Conservation (phyloP, 257 asterid species). For the Rehmannia glutinosa region DNA sequence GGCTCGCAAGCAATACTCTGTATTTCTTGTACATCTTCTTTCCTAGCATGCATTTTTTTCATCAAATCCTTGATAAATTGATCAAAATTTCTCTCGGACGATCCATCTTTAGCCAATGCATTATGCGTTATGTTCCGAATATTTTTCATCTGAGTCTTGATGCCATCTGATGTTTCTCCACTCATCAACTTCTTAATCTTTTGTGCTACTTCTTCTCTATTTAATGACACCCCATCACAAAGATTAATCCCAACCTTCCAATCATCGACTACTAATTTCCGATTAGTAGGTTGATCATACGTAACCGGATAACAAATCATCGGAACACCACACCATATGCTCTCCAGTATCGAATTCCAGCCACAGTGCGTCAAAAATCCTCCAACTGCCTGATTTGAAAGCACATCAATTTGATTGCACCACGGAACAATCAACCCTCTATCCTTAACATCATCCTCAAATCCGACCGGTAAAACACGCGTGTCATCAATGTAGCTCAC, state of each 20-base stretch:
- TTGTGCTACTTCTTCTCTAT: constrained; percentile 4
- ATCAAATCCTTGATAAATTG: constrained; percentile 27
- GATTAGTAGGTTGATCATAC: no score
- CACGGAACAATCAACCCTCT: no score
- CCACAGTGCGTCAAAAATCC: constrained; percentile 38
- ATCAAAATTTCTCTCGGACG: constrained; percentile 27
- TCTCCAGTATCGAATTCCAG: constrained; percentile 38
- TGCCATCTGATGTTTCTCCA: no score
- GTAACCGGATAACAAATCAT: no score
- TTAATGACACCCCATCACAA: constrained; percentile 1
- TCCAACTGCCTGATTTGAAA: constrained; percentile 35
- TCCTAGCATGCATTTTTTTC: neutral
- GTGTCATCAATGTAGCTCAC: neutral
- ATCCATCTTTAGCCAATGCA: constrained; percentile 25
- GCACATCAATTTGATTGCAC: constrained; percentile 44
- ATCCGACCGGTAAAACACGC: constrained; percentile 26
- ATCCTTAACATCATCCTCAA: no score
- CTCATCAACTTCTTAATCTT: constrained; percentile 6
- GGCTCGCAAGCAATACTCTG: no score
- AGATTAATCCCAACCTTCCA: constrained; percentile 36
- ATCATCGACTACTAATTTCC: constrained; percentile 34
- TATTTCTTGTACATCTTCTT: no score
- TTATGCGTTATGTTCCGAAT: neutral
- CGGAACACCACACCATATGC: no score
- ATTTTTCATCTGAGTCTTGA: neutral